A percentile compares a stretch with the other conserved stretches of the same genome.
These are phyloP conservation scores for Micractinium sp. DNA, from an alignment of 139 green algal genomes.

Conservation along the genomic window DNA sequence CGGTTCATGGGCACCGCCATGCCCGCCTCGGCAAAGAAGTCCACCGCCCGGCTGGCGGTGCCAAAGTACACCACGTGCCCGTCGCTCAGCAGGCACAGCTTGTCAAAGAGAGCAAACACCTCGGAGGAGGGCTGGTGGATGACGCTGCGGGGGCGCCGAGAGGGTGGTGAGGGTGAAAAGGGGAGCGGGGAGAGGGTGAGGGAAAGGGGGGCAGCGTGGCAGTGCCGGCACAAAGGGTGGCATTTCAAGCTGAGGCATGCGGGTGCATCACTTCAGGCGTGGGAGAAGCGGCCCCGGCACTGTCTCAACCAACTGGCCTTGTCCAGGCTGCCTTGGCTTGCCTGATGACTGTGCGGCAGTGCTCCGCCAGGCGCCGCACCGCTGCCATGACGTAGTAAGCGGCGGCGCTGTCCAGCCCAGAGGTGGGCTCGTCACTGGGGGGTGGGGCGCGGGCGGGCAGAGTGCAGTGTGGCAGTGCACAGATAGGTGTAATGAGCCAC, in stretches of 20 bases:
- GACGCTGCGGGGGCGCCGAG: conserved; percentile 26
- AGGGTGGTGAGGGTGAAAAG: neutral
- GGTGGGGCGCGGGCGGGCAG: neutral
- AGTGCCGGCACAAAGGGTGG: neutral
- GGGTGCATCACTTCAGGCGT: neutral
- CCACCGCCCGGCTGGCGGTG: conserved; percentile 39
- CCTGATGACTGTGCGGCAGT: conserved; percentile 56
- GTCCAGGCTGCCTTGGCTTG: no score
- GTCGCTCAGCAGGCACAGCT: conserved; percentile 59
- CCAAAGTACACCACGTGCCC: conserved; percentile 71
- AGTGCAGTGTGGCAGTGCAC: neutral
- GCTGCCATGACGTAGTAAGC: conserved; percentile 65
- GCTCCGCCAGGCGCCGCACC: conserved; percentile 52
- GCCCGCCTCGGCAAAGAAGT: conserved; percentile 67
- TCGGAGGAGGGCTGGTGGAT: conserved; percentile 75
- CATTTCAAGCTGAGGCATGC: no score
- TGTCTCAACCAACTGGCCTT: no score
- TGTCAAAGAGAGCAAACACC: conserved; percentile 66
- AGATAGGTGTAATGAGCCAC: no score
- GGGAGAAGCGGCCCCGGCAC: no score
- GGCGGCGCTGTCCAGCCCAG: conserved; percentile 70
- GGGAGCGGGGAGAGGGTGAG: neutral
- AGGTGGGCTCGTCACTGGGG: conserved; percentile 47
- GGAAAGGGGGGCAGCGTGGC: neutral
- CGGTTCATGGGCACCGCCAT: conserved; percentile 56